phyloP scores from a whole-genome alignment of 164 flowering plant species.

The Sextonia rubra region DNA sequence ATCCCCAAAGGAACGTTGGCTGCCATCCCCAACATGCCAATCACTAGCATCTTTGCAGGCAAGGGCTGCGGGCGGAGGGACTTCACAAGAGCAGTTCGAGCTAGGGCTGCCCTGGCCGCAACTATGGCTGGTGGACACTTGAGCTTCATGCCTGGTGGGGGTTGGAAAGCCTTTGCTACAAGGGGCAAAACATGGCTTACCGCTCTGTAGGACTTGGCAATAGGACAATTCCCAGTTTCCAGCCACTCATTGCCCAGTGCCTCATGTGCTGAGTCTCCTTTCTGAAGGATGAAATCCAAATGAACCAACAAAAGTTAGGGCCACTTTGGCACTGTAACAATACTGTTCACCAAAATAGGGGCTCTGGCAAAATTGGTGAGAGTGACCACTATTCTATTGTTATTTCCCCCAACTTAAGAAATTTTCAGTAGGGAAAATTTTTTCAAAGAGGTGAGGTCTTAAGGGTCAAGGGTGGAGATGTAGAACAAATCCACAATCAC shows the following conservation, averaged over 20 bases:
- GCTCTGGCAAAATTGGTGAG: too few relatives aligned
- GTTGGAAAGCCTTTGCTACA: slow-evolving; percentile 77
- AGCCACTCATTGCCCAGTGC: slow-evolving; percentile 90
- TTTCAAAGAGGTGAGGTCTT: too few relatives aligned
- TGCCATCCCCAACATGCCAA: slow-evolving; percentile 92
- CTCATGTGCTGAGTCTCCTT: slow-evolving; percentile 69
- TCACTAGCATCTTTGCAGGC: slow-evolving; percentile 75
- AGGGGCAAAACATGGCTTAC: slow-evolving; percentile 81
- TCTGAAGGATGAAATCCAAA: slow-evolving; percentile 29
- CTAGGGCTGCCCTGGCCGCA: slow-evolving; percentile 87
- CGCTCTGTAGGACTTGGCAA: slow-evolving; percentile 90
- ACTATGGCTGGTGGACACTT: slow-evolving; percentile 87
- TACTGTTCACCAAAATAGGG: too few relatives aligned
- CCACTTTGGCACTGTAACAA: too few relatives aligned
- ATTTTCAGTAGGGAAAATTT: too few relatives aligned
- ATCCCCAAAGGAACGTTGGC: slow-evolving; percentile 81
- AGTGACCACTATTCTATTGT: too few relatives aligned
- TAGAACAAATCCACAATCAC: too few relatives aligned
- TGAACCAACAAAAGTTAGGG: too few relatives aligned
- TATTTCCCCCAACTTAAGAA: too few relatives aligned
- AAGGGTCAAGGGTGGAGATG: too few relatives aligned
- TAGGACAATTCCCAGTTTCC: slow-evolving; percentile 85
- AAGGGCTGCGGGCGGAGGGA: slow-evolving; percentile 86
- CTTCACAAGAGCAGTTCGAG: slow-evolving; percentile 80
- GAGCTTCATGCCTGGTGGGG: slow-evolving; percentile 70